Base-by-base conservation (phyloP, 2,329 filamentous ascomycete species). In the Arthrobotrys sinensis region DNA sequence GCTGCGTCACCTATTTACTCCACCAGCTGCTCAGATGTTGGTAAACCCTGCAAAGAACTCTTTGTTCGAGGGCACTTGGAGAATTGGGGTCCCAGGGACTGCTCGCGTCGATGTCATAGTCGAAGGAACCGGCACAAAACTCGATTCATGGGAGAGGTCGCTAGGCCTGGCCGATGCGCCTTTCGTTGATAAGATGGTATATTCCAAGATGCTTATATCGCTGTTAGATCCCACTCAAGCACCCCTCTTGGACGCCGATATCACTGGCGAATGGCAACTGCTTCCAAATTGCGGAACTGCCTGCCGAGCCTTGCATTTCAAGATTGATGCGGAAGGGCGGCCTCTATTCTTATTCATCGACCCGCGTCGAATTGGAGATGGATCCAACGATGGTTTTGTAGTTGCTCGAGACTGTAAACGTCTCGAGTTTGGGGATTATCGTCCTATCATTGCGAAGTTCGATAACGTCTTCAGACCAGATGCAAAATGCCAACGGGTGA, bases 341-440 rank as follows among this genome's bases (percentile, higher is more conserved):
- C 81, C 84, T 0, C 67, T 90, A 0, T 91, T 87, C 80, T 82
- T 91, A 1, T 91, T 90, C 80, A 83, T 90, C 2, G 88, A 91
- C 67, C 87, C 89, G 0, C 83, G 85, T 4, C 86, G 86, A 14
- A 84, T 87, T 40, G 86, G 86, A 0, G 82, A 86, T 32, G 82
- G 85, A 0, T 81, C 84, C 0, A 70, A 86, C 4, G 89, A 91
- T 81, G 82, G 82, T 1, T 90, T 90, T 80, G 87, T 91, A 0
- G 89, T 92, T 80, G 86, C 89, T 1, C 80, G 85, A 5, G 85
- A 87, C 55, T 86, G 86, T 70, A 82, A 83, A 7, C 84, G 86
- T 3, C 83, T 88, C 5, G 83, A 85, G 12, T 86, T 86, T 43
- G 86, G 86, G 16, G 85, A 88, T 52, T 75, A 83, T 4, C 86